Evolutionary conservation across 768 basidiomycete species (phyloP).

Genomic region (Punctularia strigosozonata): DNA sequence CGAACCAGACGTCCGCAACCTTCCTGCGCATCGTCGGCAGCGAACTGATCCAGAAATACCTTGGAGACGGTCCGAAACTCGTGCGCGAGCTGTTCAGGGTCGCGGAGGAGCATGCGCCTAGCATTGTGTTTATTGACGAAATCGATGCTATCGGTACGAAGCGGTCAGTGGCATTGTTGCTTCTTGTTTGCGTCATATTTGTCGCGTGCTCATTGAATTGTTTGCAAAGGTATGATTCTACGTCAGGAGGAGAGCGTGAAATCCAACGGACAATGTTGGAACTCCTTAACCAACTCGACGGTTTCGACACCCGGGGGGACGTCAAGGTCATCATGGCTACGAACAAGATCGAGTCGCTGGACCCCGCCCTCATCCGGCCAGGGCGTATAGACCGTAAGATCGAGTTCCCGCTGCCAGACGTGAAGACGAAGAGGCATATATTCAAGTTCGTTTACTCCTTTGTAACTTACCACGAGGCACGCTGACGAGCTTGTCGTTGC

Average conservation of each 20-base stretch:
- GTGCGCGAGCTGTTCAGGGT: constrained; percentile 96
- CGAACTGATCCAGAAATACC: constrained; percentile 98
- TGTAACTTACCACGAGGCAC: background rate
- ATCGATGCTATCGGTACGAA: constrained; percentile 98
- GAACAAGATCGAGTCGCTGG: constrained; percentile 92
- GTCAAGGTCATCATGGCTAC: constrained; percentile 99
- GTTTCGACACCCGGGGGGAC: constrained; percentile 99
- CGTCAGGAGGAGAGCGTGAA: constrained; percentile 96
- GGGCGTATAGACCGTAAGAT: constrained; percentile 99
- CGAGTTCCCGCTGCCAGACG: constrained; percentile 93
- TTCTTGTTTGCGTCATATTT: background rate
- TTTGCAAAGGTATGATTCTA: constrained; percentile 79
- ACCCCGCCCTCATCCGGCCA: constrained; percentile 95
- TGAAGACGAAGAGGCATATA: constrained; percentile 98
- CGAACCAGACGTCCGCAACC: constrained; percentile 96
- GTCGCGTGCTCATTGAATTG: background rate
- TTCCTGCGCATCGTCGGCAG: constrained; percentile 97
- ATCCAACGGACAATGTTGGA: constrained; percentile 99
- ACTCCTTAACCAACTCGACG: constrained; percentile 94
- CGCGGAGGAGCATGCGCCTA: constrained; percentile 95
- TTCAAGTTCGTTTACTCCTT: constrained; percentile 53
- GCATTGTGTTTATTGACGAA: constrained; percentile 99
- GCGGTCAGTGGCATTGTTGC: constrained; percentile 41
- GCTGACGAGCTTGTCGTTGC: constrained; percentile 5
- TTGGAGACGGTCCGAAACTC: constrained; percentile 96